These are phyloP conservation scores for Aspergillus persii DNA, from an alignment of 2,329 filamentous ascomycete genomes.

Conservation along the genomic window DNA sequence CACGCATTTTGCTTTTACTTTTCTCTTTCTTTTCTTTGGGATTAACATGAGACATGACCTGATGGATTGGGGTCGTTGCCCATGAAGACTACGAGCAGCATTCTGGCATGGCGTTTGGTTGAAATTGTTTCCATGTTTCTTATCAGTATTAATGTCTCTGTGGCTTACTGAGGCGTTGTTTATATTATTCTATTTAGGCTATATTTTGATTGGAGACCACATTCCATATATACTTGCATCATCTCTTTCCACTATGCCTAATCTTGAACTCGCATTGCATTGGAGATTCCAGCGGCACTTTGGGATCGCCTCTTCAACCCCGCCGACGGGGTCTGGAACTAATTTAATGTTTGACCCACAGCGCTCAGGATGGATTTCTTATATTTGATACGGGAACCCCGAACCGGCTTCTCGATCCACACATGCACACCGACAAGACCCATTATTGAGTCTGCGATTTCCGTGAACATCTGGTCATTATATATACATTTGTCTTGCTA, in stretches of 20 bases:
- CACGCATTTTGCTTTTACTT: not conserved
- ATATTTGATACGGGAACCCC: not conserved
- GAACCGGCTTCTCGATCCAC: not conserved
- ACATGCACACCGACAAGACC: not conserved
- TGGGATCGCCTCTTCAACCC: not conserved
- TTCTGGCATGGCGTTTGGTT: not conserved
- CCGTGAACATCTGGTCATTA: not conserved
- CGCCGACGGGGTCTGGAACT: constrained; percentile 8
- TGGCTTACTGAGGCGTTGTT: not conserved
- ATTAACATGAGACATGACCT: constrained; percentile 17
- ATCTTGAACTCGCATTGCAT: not conserved
- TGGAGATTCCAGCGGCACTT: not conserved
- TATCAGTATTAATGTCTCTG: not conserved
- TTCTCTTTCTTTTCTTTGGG: not conserved
- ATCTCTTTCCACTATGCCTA: not conserved
- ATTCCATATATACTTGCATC: not conserved
- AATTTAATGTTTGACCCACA: constrained; percentile 8
- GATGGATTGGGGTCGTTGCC: constrained; percentile 8
- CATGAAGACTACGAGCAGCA: constrained; percentile 13
- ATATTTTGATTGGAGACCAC: not conserved
- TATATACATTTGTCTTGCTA: not conserved
- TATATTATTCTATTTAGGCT: not conserved
- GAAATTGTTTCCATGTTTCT: not conserved
- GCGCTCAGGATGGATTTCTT: not conserved
- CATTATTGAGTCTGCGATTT: not conserved